A percentile compares a stretch with the other conserved stretches of the same genome.
phyloP scores from a whole-genome alignment of 2,329 filamentous ascomycete genomes.

The Huntiella omanensis region DNA sequence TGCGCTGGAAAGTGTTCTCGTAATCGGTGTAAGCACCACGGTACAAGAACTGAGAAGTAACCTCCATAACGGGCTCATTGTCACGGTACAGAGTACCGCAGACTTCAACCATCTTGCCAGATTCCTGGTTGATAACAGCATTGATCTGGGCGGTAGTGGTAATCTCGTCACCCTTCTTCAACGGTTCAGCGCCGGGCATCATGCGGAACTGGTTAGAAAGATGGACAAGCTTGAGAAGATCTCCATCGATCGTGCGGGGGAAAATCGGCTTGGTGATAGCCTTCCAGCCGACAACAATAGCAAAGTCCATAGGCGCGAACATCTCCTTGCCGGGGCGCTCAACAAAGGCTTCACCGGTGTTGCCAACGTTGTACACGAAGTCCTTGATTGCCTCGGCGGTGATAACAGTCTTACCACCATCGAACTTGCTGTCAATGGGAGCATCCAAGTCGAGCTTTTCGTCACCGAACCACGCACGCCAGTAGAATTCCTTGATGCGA shows the following conservation, averaged over 20 bases:
- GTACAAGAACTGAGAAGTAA: constrained; percentile 96
- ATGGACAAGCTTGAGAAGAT: constrained; percentile 88
- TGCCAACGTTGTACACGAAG: constrained; percentile 97
- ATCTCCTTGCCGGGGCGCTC: constrained; percentile 87
- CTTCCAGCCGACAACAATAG: constrained; percentile 96
- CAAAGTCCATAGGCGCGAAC: constrained; percentile 95
- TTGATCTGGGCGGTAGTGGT: constrained; percentile 92
- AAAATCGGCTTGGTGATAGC: constrained; percentile 99
- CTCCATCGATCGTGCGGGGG: constrained; percentile 86
- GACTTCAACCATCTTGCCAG: constrained; percentile 99
- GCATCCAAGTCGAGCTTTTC: constrained; percentile 70
- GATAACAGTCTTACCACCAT: constrained; percentile 72
- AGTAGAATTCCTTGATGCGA: constrained; percentile 98
- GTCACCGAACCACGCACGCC: constrained; percentile 88
- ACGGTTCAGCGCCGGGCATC: constrained; percentile 81
- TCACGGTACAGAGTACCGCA: constrained; percentile 85
- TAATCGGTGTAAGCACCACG: constrained; percentile 82
- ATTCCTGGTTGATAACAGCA: constrained; percentile 92
- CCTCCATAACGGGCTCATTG: constrained; percentile 81
- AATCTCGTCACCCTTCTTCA: constrained; percentile 89
- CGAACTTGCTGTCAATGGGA: constrained; percentile 70
- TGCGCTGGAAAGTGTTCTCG: constrained; percentile 97
- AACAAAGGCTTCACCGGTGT: constrained; percentile 92
- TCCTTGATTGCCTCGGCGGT: constrained; percentile 90
- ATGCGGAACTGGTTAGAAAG: constrained; percentile 96